phyloP scores from a whole-genome alignment of 2,329 filamentous ascomycete genomes.

The Phyllosticta paracitricarpa region DNA sequence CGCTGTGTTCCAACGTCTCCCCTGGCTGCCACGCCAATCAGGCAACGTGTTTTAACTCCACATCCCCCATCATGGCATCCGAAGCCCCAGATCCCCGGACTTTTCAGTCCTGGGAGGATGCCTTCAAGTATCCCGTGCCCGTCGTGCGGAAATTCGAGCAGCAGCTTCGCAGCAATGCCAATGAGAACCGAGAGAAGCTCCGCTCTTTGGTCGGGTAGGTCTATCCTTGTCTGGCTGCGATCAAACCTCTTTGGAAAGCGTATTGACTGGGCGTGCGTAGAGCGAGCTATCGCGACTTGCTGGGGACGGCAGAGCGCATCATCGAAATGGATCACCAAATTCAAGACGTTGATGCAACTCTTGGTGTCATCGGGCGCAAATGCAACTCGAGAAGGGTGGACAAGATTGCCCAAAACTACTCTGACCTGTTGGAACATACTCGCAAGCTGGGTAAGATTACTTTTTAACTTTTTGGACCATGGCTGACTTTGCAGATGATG shows the following conservation, averaged over 20 bases:
- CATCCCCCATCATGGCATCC: conserved; percentile 35
- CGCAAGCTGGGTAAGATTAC: conserved; percentile 30
- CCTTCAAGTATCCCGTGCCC: conserved; percentile 55
- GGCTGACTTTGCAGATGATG: conserved; percentile 24
- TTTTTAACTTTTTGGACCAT: neutral
- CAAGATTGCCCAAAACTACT: conserved; percentile 50
- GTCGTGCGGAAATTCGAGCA: conserved; percentile 53
- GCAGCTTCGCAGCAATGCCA: conserved; percentile 52
- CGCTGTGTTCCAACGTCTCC: neutral
- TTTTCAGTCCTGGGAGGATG: conserved; percentile 55
- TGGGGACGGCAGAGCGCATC: conserved; percentile 89
- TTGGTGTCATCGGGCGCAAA: conserved; percentile 62
- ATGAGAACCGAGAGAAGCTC: conserved; percentile 56
- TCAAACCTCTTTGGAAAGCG: neutral
- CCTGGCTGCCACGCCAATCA: neutral
- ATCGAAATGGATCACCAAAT: conserved; percentile 79
- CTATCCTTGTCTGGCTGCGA: neutral
- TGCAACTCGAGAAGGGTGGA: conserved; percentile 67
- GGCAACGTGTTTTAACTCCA: conserved; percentile 5
- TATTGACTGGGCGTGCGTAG: conserved; percentile 24
- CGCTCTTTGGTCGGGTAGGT: conserved; percentile 55
- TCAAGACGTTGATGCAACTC: conserved; percentile 58
- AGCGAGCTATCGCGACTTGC: conserved; percentile 71
- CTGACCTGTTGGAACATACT: conserved; percentile 37
- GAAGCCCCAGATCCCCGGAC: conserved; percentile 47